Conservation (phyloP, 2,329 filamentous ascomycete species). For the Helminthosporium solani region DNA sequence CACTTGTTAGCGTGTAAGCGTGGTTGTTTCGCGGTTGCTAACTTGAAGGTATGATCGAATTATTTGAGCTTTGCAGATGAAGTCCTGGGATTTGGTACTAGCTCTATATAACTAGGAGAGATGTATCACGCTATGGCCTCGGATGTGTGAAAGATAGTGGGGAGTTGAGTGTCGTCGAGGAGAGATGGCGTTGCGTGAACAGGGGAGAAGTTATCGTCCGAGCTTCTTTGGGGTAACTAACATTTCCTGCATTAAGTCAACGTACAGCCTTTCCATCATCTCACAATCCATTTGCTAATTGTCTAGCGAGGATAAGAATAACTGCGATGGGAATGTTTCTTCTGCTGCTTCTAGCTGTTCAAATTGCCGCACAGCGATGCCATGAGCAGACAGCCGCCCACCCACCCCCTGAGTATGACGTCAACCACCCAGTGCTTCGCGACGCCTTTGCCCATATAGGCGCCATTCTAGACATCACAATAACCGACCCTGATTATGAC, state of each 20-base stretch:
- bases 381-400: conserved; percentile 43
- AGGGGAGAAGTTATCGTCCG: background rate
- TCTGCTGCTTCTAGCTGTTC: background rate
- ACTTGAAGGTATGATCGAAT: no score
- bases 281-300: no score
- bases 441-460: conserved; percentile 35
- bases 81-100: no score
- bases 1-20: no score
- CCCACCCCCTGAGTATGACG: conserved; percentile 37
- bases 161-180: background rate
- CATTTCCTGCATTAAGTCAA: no score
- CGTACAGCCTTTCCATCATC: no score
- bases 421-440: conserved; percentile 26
- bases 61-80: no score
- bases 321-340: background rate
- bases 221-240: background rate
- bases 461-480: conserved; percentile 21
- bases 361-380: conserved; percentile 26
- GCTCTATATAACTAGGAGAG: no score
- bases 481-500: conserved; percentile 32
- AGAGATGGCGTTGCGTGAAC: background rate
- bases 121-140: no score
- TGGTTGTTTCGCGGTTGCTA: no score
- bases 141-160: background rate
- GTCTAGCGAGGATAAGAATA: no score